Base-by-base conservation (phyloP, 352 stramenopile genomes). In the Pythium grandisporangium region DNA sequence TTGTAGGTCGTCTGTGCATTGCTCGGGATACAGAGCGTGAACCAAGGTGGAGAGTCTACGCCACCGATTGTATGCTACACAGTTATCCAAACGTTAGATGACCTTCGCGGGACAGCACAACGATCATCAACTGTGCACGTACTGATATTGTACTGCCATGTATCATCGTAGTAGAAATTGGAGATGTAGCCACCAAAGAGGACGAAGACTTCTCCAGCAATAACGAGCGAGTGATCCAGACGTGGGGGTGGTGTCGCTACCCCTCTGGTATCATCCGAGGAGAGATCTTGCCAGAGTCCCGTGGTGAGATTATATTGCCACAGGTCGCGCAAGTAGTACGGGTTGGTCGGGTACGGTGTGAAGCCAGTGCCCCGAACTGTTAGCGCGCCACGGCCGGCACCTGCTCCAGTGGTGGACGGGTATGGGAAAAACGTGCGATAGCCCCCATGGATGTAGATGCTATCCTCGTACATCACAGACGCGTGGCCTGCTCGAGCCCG, bases 371-470 rank as follows among this genome's bases (percentile, higher is more conserved):
- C 55, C 27, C 70, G 58, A 21, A 60, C 54, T 14, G 60, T 62
- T 5, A 84, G 66, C 12, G 72, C 79, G 29, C 78, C 73, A 14
- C 65, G 56, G 12, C 78, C 81, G 17, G 78, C 81, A 29, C 93
- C 93, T n/a, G 64, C 45, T 30, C 81, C 68, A 21, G 84, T 81
- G 8, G 84, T 96, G 3, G 72, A 85, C 11, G 94, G 87, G 48
- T 98, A 98, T 13, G 95, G 94, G 48, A 96, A 98, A 61, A 96
- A 97, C 1, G 91, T 97, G 16, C 65, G 84, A 62, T 97, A 98
- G 0, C 94, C 95, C 5, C 93, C 94, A 45, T 97, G 88, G 17
- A 98, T 76, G 40, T 81, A 87, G 23, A 87, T 78, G 16, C 51
- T 68, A 10, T 74, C 60, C 30, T 95, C 66, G 45, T 82, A 83